Evolutionary conservation across 345 rosid genomes (phyloP).

Genomic region (Eucalyptus marginata): DNA sequence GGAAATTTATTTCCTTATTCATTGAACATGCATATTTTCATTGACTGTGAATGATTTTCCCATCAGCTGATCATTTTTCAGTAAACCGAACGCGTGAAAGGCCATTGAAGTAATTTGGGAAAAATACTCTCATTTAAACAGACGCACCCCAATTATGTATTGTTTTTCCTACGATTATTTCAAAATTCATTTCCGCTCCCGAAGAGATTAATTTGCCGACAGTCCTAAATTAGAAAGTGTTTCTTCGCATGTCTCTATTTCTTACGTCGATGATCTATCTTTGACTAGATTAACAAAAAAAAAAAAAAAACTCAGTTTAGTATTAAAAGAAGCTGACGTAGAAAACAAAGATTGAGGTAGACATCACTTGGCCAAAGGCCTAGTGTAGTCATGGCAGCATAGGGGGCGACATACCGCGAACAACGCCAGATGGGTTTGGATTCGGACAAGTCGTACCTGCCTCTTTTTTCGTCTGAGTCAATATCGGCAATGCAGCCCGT

Average conservation of each 20-base stretch:
- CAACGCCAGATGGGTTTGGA: not conserved
- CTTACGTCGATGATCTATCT: not conserved
- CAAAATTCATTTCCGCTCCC: not conserved
- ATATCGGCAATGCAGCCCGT: not conserved
- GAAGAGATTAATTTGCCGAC: not conserved
- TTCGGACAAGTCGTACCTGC: not conserved
- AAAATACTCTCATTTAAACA: not conserved
- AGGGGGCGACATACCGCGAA: not conserved
- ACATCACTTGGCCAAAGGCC: not conserved
- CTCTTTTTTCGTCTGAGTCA: not conserved
- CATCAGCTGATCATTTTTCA: rapidly evolving
- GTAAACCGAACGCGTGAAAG: not conserved
- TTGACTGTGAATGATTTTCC: not conserved
- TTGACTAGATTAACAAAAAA: not conserved
- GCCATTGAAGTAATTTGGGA: not conserved
- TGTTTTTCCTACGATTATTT: not conserved
- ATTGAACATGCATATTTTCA: not conserved
- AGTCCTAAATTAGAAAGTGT: no score
- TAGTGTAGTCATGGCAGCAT: not conserved
- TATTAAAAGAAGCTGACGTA: not conserved
- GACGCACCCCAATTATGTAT: not conserved
- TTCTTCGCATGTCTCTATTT: no score
- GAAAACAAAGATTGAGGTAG: not conserved
- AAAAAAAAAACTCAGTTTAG: not conserved
- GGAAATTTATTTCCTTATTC: no score